Evolutionary conservation across 179 eudicot genomes (phyloP).

Genomic region (Spinacia oleracea): DNA sequence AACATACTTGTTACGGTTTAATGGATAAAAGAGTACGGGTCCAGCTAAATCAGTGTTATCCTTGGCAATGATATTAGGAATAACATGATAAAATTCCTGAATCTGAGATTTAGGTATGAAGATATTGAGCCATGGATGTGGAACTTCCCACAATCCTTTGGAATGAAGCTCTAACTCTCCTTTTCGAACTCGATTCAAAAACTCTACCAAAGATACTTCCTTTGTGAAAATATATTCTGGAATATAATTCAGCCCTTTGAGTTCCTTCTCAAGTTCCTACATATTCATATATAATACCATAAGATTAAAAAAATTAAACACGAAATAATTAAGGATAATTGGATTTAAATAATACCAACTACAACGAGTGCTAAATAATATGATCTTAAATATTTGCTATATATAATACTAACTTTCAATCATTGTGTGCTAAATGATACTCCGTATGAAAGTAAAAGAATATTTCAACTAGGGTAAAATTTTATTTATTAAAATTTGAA

Average conservation of each 20-base stretch:
- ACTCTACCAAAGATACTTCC: constrained; percentile 51
- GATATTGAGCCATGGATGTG: constrained; percentile 93
- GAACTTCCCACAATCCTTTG: constrained; percentile 71
- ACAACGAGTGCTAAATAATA: no score
- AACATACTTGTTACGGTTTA: constrained; percentile 62
- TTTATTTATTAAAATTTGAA: no score
- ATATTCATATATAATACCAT: not conserved
- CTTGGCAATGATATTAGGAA: constrained; percentile 43
- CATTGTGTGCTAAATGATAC: no score
- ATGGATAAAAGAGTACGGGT: constrained; percentile 72
- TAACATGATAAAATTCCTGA: constrained; percentile 48
- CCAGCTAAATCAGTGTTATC: constrained; percentile 42
- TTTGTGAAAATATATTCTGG: constrained; percentile 48
- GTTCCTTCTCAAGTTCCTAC: constrained; percentile 50
- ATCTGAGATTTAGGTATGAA: constrained; percentile 77
- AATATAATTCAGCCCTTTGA: constrained; percentile 42
- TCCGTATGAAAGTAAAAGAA: no score
- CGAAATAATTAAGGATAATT: no score
- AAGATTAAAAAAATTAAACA: no score
- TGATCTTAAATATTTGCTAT: no score
- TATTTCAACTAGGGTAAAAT: no score
- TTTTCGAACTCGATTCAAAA: constrained; percentile 62
- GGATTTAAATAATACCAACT: no score
- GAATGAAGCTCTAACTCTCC: constrained; percentile 61
- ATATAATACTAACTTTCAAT: no score